Conservation (phyloP, 345 rosid species). For the Balakata baccata region DNA sequence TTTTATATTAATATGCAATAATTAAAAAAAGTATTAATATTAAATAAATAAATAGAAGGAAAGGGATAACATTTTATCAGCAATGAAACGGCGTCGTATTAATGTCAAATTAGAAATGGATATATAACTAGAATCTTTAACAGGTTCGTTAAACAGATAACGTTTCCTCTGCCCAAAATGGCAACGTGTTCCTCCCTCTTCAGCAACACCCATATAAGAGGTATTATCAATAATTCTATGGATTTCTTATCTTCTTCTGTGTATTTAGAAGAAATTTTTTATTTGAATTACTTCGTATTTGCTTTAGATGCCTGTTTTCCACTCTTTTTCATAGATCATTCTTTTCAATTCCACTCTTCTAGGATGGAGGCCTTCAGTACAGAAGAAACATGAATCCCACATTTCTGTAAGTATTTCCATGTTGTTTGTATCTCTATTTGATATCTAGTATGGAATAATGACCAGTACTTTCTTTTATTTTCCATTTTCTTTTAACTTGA, state of each 20-base stretch:
- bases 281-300: neutral
- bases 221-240: neutral
- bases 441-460: neutral
- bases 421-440: neutral
- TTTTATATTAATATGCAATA: no score
- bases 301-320: neutral
- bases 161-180: neutral
- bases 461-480: neutral
- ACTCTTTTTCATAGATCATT: neutral
- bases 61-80: no score
- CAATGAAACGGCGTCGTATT: neutral
- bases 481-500: no score
- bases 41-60: no score
- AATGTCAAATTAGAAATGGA: neutral
- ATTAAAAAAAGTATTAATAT: no score
- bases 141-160: neutral
- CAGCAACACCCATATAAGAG: neutral
- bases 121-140: neutral
- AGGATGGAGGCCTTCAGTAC: constrained; percentile 1
- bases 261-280: neutral
- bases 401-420: constrained; percentile 3
- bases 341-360: neutral
- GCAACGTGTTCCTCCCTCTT: neutral
- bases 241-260: no score
- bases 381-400: constrained; percentile 5